Conservation (phyloP, 2,329 filamentous ascomycete species). For the Dactylellina drechsleri region DNA sequence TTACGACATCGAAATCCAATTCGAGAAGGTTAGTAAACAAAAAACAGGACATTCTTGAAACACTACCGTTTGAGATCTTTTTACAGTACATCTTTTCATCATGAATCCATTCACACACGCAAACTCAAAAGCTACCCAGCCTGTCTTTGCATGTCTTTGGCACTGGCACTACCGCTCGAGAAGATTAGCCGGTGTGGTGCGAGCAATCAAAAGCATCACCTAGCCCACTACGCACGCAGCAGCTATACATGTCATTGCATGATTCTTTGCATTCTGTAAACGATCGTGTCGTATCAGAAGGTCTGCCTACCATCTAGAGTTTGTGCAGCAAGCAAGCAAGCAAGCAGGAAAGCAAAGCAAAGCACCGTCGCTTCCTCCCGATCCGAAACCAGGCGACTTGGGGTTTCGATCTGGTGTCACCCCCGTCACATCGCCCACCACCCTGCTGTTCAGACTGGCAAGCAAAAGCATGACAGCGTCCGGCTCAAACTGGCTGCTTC, state of each 20-base stretch:
- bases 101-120: constrained; percentile 2
- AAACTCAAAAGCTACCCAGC: too few relatives aligned
- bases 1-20: constrained; percentile 9
- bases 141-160: not conserved
- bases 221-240: too few relatives aligned
- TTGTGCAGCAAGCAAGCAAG: constrained; percentile 1
- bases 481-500: constrained; percentile 4
- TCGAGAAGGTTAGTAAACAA: constrained; percentile 19
- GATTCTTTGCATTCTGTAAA: constrained; percentile 30
- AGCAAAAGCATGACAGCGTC: constrained; percentile 12
- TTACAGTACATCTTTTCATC: constrained; percentile 18
- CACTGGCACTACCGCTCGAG: not conserved
- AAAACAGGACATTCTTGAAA: constrained; percentile 21
- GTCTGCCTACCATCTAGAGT: not conserved
- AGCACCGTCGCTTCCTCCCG: constrained; percentile 40
- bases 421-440: constrained; percentile 41
- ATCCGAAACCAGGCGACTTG: constrained; percentile 50
- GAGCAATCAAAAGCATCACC: not conserved
- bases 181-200: not conserved
- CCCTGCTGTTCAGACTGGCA: too few relatives aligned
- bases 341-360: not conserved
- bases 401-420: constrained; percentile 50
- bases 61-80: constrained; percentile 5
- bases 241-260: constrained; percentile 6
- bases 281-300: constrained; percentile 1